Evolutionary conservation across 768 basidiomycete species (phyloP), one percentile per base, ranked within the genome.

Genomic region (Dictyophora rubrovolvata): DNA sequence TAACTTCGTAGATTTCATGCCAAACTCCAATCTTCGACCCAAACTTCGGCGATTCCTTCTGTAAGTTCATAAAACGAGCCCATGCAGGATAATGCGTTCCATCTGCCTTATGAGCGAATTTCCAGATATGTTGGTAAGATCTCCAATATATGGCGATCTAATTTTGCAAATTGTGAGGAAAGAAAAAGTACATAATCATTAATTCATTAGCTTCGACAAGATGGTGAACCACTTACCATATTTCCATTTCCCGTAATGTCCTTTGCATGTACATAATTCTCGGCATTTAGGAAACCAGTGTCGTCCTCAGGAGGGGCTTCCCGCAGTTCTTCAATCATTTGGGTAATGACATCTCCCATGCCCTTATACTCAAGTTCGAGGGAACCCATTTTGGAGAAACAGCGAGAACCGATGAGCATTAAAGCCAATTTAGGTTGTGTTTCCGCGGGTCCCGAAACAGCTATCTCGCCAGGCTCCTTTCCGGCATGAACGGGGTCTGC

Each of bases 1-100:
- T 56, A 48, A 60, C 33, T 20, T 60, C 59, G 17, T 34, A 60
- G 14, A 55, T 48, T 34, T 60, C 59, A 23, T 60, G 59, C 59
- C 59, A 60, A 14, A 60, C 21, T n/a, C 59, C 59, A 48, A 60
- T 60, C 49, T 60, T 23, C 11, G 59, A 34, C 1, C 53, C 36
- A 17, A 55, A 42, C 18, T 46, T 47, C 7, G 14, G 34, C 20
- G 22, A 46, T 22, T 60, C 59, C 14, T 51, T 33, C 42, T 60
- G 59, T 9, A 60, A 35, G 9, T 20, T 42, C 21, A 33, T 33
- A 46, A 14, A 60, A 20, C 49, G 53, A 18, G 35, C 37, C 59
- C 59, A 60, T 8, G 59, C 59, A 12, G 34, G 53, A 33, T 23
- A 60, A 46, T 60, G 59, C 14, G 18, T 18, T 17, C 51, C 54